phyloP scores from a whole-genome alignment of 805 yeast genomes.

The Scheffersomyces stipitis region DNA sequence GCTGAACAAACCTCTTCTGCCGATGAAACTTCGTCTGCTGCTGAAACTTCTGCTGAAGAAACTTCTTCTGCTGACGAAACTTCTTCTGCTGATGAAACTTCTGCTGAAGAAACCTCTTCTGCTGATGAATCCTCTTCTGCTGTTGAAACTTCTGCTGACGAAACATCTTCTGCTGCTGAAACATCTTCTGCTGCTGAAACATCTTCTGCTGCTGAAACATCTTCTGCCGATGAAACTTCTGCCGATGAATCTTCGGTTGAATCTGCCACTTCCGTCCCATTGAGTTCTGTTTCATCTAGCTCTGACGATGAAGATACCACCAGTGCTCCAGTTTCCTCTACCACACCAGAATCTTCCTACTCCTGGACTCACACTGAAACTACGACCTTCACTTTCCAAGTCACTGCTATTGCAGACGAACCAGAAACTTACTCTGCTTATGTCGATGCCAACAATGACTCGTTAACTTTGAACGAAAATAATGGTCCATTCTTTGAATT shows the following conservation, averaged over 20 bases:
- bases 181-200: conserved; percentile 2
- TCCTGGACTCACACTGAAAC: not conserved
- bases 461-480: not conserved
- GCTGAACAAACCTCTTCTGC: not conserved
- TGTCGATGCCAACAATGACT: not conserved
- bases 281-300: too few relatives aligned
- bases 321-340: not conserved
- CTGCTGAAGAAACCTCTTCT: not conserved
- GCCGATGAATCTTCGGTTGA: not conserved
- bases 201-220: not conserved
- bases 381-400: not conserved
- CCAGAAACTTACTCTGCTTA: not conserved
- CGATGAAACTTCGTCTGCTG: not conserved
- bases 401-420: not conserved
- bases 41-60: not conserved
- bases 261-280: not conserved
- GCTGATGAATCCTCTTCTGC: not conserved
- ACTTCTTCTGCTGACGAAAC: not conserved
- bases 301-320: conserved; percentile 1
- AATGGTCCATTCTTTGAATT: not conserved
- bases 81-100: not conserved
- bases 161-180: conserved; percentile 1
- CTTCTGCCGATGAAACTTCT: conserved; percentile 1
- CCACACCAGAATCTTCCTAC: not conserved
- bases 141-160: not conserved